phyloP scores from a whole-genome alignment of 768 basidiomycete species.

The Termitomyces sp. region DNA sequence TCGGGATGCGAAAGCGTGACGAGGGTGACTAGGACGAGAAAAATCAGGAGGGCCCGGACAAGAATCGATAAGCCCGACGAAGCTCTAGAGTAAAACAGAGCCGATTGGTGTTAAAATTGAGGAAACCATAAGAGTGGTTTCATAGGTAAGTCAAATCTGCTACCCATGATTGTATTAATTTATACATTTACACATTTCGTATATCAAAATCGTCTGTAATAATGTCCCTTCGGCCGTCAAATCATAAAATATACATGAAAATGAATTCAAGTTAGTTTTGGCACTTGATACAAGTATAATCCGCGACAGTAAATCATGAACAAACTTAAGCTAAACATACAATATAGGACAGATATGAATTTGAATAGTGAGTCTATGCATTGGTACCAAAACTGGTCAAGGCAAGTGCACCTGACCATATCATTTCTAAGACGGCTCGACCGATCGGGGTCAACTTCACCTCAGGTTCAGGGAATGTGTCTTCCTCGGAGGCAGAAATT shows the following conservation, averaged over 20 bases:
- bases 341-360: not conserved
- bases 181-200: too few species aligned
- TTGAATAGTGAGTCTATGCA: constrained; percentile 6
- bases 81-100: not conserved
- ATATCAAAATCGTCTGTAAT: not conserved
- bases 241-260: not conserved
- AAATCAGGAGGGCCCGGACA: not conserved
- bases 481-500: constrained; percentile 30
- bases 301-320: not conserved
- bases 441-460: constrained; percentile 49
- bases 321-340: not conserved
- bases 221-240: not conserved
- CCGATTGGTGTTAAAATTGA: not conserved
- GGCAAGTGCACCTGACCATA: constrained; percentile 50
- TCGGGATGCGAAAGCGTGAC: not conserved
- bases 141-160: too few species aligned
- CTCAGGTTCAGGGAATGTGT: constrained; percentile 38
- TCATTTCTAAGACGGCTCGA: constrained; percentile 53
- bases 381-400: constrained; percentile 44
- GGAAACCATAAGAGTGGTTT: too few species aligned
- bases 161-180: too few species aligned
- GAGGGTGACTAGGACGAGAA: not conserved
- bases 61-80: not conserved
- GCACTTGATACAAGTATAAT: not conserved
- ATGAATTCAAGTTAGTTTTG: not conserved